phyloP scores from a whole-genome alignment of 495 filamentous ascomycete genomes.

The Hamigera avellanea region DNA sequence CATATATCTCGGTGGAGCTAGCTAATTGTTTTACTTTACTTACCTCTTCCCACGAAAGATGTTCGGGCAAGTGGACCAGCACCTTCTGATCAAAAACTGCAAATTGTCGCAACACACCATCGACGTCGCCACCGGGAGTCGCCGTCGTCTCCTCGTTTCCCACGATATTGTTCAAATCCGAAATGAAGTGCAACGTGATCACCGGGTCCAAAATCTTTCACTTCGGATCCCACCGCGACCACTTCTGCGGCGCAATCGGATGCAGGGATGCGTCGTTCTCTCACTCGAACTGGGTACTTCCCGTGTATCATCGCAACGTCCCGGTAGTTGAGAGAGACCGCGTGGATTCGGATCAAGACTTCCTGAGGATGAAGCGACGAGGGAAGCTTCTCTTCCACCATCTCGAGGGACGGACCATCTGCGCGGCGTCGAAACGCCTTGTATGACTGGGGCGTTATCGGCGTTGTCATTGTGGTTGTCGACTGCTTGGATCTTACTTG shows the following conservation, averaged over 20 bases:
- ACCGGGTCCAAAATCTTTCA: too few relatives aligned
- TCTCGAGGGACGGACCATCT: too few relatives aligned
- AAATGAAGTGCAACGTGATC: too few relatives aligned
- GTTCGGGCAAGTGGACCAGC: conserved; percentile 14
- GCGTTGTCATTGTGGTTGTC: too few relatives aligned
- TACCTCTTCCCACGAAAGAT: conserved; percentile 16
- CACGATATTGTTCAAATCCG: conserved; percentile 7
- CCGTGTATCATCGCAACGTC: conserved; percentile 20
- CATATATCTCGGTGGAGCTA: too few relatives aligned
- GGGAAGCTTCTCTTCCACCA: too few relatives aligned
- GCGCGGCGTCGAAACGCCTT: too few relatives aligned
- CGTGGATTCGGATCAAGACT: conserved; percentile 10
- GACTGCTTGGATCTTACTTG: too few relatives aligned
- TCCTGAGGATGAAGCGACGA: too few relatives aligned
- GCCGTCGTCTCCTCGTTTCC: conserved; percentile 1
- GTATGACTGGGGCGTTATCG: too few relatives aligned
- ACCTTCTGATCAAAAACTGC: conserved; percentile 14
- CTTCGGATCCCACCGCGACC: conserved; percentile 8
- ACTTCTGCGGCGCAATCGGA: conserved; percentile 17
- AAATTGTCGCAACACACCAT: conserved; percentile 20
- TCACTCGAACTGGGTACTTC: conserved; percentile 10
- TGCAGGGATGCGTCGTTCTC: conserved; percentile 10
- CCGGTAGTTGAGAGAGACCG: conserved; percentile 16
- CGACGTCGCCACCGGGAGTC: conserved; percentile 12
- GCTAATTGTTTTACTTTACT: too few relatives aligned